A percentile compares a stretch with the other conserved stretches of the same genome.
Conservation (phyloP, 306 rosid species). For the Pterocarpus santalinus region DNA sequence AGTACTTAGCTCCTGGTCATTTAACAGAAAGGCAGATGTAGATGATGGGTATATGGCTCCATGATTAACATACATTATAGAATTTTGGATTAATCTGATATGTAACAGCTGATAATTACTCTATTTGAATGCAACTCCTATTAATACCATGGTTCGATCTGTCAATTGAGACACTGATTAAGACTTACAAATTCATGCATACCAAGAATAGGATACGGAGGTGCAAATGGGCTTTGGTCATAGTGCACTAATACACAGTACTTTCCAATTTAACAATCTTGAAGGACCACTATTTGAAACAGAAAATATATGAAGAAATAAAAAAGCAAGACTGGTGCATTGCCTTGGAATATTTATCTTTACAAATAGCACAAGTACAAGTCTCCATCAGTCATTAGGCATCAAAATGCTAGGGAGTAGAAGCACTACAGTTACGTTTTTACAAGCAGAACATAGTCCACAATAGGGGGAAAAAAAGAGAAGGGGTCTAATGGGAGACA, state of each 20-base stretch:
- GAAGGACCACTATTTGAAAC: constrained; percentile 10
- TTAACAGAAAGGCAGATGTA: too few relatives aligned
- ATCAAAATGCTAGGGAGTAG: constrained; percentile 2
- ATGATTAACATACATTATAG: neutral
- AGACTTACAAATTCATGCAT: neutral
- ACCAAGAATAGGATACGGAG: neutral
- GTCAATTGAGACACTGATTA: constrained; percentile 7
- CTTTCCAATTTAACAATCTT: constrained; percentile 20
- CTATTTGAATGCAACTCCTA: neutral
- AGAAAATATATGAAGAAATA: constrained; percentile 25
- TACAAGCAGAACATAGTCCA: constrained; percentile 36
- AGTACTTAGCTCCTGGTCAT: too few relatives aligned
- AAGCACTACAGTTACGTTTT: constrained; percentile 1
- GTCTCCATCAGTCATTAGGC: constrained; percentile 11
- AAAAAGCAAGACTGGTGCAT: constrained; percentile 19
- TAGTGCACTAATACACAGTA: neutral
- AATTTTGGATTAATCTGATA: neutral
- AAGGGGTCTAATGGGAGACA: neutral
- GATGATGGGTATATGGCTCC: too few relatives aligned
- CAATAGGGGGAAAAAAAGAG: neutral
- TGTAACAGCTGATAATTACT: neutral
- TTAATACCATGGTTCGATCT: too few relatives aligned
- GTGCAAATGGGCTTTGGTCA: neutral
- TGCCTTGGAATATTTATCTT: constrained; percentile 24
- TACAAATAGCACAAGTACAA: constrained; percentile 23